phyloP scores from a whole-genome alignment of 257 asterid species.

The Ocimum tenuiflorum region DNA sequence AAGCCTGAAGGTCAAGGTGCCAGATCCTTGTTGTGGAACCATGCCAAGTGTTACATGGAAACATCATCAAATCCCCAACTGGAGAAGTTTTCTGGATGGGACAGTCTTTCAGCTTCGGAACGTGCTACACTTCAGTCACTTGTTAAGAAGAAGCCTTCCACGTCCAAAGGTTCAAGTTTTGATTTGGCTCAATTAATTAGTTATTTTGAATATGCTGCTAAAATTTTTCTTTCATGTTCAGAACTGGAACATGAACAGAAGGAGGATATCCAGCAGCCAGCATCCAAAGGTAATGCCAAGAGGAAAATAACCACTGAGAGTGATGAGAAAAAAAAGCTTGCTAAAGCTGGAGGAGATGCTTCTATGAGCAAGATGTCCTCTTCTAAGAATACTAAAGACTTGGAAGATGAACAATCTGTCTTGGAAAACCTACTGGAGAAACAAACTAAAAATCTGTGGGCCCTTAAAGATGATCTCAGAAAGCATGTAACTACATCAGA shows the following conservation, averaged over 20 bases:
- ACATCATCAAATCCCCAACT: slow-evolving; percentile 36
- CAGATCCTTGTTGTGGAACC: slow-evolving; percentile 74
- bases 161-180: slow-evolving; percentile 37
- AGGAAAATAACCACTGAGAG: slow-evolving; percentile 50
- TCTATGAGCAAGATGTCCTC: slow-evolving; percentile 28
- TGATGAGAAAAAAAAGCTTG: slow-evolving; percentile 41
- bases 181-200: slow-evolving; percentile 4
- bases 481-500: slow-evolving; percentile 68
- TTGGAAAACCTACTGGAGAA: slow-evolving; percentile 59
- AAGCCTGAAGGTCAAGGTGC: slow-evolving; percentile 79
- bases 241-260: slow-evolving; percentile 34
- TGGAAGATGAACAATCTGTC: slow-evolving; percentile 27
- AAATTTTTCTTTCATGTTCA: slow-evolving; percentile 32
- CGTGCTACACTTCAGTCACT: slow-evolving; percentile 49
- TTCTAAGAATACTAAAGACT: slow-evolving; percentile 14
- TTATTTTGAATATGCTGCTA: slow-evolving; percentile 18
- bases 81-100: slow-evolving; percentile 68
- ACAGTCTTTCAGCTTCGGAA: slow-evolving; percentile 51
- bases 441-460: slow-evolving; percentile 69
- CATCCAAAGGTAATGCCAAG: slow-evolving; percentile 52
- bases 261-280: slow-evolving; percentile 30
- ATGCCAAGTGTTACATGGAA: slow-evolving; percentile 82
- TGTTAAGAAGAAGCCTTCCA: slow-evolving; percentile 40
- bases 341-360: slow-evolving; percentile 42
- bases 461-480: slow-evolving; percentile 83